Conservation (phyloP, 108 stramenopile species). For the Fragilariopsis cylindrus region DNA sequence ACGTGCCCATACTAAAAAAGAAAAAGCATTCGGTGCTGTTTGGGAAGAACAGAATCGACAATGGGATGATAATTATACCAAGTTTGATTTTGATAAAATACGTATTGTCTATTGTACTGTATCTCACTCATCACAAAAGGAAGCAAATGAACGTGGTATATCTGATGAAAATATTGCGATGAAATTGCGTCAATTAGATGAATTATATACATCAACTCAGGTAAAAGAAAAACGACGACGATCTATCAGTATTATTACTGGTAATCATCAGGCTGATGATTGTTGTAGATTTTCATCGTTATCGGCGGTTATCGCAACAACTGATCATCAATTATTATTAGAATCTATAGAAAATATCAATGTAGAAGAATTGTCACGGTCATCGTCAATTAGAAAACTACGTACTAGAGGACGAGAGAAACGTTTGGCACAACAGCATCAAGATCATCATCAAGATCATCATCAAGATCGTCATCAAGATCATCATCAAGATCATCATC, state of each 20-base stretch:
- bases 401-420: neutral
- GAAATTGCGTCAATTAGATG: neutral
- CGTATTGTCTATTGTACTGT: neutral
- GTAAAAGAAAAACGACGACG: neutral
- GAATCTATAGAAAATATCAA: neutral
- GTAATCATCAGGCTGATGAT: neutral
- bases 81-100: neutral
- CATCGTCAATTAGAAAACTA: neutral
- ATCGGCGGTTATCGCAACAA: neutral
- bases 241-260: neutral
- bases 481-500: no score
- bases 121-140: neutral
- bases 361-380: neutral
- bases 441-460: neutral
- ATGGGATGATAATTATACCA: neutral
- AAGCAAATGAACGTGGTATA: neutral
- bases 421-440: neutral
- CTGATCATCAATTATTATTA: neutral
- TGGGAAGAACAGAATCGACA: slow-evolving; percentile 1
- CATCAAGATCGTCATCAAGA: neutral
- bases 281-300: neutral
- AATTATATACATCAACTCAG: neutral
- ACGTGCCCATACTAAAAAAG: neutral
- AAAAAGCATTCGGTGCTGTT: neutral
- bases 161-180: neutral